These are phyloP conservation scores for Trichomonas vaginalis DNA, from an alignment of 208 protist genomes.

Conservation along the genomic window DNA sequence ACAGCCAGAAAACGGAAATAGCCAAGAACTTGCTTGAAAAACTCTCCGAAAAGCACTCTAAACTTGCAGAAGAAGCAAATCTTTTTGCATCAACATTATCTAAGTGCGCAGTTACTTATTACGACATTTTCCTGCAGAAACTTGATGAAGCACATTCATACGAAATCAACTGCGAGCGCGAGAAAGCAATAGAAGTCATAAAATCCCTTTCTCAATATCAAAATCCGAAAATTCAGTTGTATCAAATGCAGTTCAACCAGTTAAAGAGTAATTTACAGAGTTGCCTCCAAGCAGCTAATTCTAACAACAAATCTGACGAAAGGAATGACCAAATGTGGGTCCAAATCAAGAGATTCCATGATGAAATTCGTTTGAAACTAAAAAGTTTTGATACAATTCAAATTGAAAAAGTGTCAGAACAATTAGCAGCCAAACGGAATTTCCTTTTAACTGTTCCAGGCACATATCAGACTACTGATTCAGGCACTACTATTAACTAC, in stretches of 20 bases:
- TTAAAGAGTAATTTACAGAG: background rate
- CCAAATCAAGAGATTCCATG: background rate
- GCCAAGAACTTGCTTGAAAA: background rate
- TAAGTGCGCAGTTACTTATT: background rate
- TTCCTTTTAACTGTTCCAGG: background rate
- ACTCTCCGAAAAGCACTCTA: background rate
- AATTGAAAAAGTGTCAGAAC: background rate
- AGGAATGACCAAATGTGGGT: background rate
- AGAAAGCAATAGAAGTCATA: background rate
- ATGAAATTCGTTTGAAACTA: background rate
- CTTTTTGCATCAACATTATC: background rate
- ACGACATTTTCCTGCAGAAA: background rate
- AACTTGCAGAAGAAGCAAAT: background rate
- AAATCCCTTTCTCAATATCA: background rate
- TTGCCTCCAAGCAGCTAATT: background rate
- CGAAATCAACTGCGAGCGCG: background rate
- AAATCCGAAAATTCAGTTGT: background rate
- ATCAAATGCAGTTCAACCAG: background rate
- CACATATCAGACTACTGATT: background rate
- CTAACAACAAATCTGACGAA: background rate
- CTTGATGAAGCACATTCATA: background rate
- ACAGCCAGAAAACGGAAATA: background rate
- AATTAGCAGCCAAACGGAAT: background rate
- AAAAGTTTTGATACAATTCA: background rate
- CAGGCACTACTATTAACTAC: background rate